Base-by-base conservation (phyloP, 2,329 filamentous ascomycete genomes). In the Xylariales sp. region DNA sequence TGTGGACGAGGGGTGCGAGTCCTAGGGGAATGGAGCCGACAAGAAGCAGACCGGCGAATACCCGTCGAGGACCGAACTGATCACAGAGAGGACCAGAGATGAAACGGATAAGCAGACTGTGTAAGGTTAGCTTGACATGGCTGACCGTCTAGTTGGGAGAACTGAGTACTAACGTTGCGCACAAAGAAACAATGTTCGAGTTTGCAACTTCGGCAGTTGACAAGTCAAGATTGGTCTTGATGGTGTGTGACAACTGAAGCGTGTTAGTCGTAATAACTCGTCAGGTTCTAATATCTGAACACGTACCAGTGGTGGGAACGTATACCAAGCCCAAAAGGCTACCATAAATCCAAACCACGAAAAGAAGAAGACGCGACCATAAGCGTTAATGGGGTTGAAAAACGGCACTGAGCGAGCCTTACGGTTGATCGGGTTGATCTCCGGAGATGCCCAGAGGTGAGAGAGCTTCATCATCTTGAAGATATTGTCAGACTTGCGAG, bases 321-420 rank as follows among this genome's bases (percentile, higher is more conserved):
- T 86, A 69, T 94, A 95, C 86, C 86, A 95, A 9, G 87, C 89
- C 75, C 88, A 87, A 65, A 95, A 95, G 6, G 81, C 82, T 44
- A 86, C 76, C 69, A 87, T 59, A 29, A 60, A 60, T 2, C 55
- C 56, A 44, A 55, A 61, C 58, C 82, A 85, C 1, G 57, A 56
- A 67, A 95, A 95, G 70, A 90, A 88, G 64, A 94, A 95, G 0
- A 93, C 88, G 5, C 88, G 77, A 27, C 88, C 89, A 69, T 95
- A 89, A 52, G 81, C 69, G 60, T 94, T 76, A 53, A 90, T 58
- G 0, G 84, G 78, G 60, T 95, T 95, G 47, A 95, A 68, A 16
- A 87, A 61, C 0, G 89, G 89, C 34, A 95, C 78, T 0, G 86
- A 86, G 46, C 76, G 80, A 40, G 89, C 89, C 62, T 95, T 95